These are phyloP conservation scores for Polychytrium aggregatum DNA, from an alignment of 192 early-diverging fungal genomes.

Conservation along the genomic window DNA sequence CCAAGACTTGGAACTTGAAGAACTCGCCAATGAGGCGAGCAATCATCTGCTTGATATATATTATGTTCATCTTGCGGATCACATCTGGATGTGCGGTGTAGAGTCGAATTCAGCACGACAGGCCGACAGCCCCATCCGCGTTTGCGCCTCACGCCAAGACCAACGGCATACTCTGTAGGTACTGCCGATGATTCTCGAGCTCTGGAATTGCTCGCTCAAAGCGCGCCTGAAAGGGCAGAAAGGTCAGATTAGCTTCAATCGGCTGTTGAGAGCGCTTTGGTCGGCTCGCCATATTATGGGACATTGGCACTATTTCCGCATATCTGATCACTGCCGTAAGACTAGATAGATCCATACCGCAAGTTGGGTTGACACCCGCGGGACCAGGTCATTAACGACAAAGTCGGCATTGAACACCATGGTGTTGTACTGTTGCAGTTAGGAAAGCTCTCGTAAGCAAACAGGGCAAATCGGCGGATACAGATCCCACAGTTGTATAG, in stretches of 20 bases:
- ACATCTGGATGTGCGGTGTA: conserved; percentile 6
- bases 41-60: conserved; percentile 8
- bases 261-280: too few species aligned
- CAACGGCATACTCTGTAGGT: too few species aligned
- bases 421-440: conserved; percentile 26
- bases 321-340: too few species aligned
- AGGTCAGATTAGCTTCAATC: neutral
- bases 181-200: conserved; percentile 47
- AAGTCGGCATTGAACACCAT: conserved; percentile 37
- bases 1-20: conserved; percentile 29
- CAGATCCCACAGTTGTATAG: conserved; percentile 1
- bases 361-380: conserved; percentile 43
- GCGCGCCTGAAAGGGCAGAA: conserved; percentile 29
- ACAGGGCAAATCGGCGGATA: neutral
- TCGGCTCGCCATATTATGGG: too few species aligned
- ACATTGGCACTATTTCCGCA: too few species aligned
- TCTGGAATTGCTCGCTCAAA: conserved; percentile 77
- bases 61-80: conserved; percentile 2
- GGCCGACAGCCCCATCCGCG: too few species aligned
- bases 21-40: conserved; percentile 12
- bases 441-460: neutral
- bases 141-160: too few species aligned
- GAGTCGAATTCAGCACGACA: too few species aligned
- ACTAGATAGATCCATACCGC: too few species aligned
- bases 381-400: conserved; percentile 48